phyloP scores from a whole-genome alignment of 1,284 basidiomycete genomes.

The Nidula niveotomentosa region DNA sequence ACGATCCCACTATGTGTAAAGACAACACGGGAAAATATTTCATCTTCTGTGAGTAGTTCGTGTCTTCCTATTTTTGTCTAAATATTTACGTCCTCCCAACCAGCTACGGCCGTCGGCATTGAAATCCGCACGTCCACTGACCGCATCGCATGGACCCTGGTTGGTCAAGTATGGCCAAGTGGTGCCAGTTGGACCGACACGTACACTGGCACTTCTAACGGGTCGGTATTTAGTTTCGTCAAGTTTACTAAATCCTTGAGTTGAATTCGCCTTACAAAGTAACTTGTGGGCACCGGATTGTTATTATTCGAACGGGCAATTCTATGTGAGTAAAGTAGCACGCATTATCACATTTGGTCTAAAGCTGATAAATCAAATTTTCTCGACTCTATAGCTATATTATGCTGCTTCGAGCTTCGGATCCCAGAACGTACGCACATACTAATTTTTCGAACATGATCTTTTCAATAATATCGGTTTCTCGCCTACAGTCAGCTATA shows the following conservation, averaged over 20 bases:
- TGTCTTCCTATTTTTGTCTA: background rate
- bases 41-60: slow-evolving; percentile 40
- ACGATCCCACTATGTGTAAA: slow-evolving; percentile 53
- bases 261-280: background rate
- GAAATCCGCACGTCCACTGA: slow-evolving; percentile 54
- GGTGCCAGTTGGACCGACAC: slow-evolving; percentile 48
- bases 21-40: slow-evolving; percentile 49
- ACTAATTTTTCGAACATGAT: background rate
- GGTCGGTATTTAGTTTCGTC: slow-evolving; percentile 15
- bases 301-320: slow-evolving; percentile 40
- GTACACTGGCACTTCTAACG: slow-evolving; percentile 48
- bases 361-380: background rate
- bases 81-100: background rate
- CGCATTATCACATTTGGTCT: too few species aligned
- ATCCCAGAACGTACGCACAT: slow-evolving; percentile 38
- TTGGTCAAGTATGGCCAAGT: slow-evolving; percentile 49
- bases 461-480: background rate
- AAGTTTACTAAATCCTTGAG: too few species aligned
- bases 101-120: slow-evolving; percentile 47
- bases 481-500: slow-evolving; percentile 37
- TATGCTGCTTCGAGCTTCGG: slow-evolving; percentile 47
- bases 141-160: slow-evolving; percentile 45
- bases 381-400: slow-evolving; percentile 29
- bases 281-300: slow-evolving; percentile 56
- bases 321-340: slow-evolving; percentile 31